Evolutionary conservation across 1,284 basidiomycete species (phyloP), one percentile per base, ranked within the genome.

Genomic region (Xerocomus tenax): DNA sequence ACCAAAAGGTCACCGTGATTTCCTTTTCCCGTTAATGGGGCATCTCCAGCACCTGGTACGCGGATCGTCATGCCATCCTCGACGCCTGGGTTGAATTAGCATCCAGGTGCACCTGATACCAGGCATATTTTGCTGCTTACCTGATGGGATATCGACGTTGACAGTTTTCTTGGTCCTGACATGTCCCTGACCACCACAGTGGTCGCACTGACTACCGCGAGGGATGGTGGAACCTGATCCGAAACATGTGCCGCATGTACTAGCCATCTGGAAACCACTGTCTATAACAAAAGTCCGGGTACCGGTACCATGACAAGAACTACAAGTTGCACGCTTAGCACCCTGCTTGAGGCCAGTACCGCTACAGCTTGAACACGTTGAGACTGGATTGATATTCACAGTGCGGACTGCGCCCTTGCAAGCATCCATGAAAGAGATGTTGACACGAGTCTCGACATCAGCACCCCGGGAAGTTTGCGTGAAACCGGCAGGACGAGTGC

Each of bases 31-130:
- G 80, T 75, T 19, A 95, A 69, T 19, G 96, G 87, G 29, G 84
- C 85, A 70, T 99, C 93, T 30, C 96, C 96, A 42, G 79, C 78
- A 36, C 82, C 82, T 10, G 88, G 81, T 45, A 98, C 74, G 54
- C 90, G 85, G 58, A 99, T 80, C 50, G 84, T 82, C 89, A 95
- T 96, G 25, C 96, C 96, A 66, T 98, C 93, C 68, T 99, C 96
- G 47, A 98, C 87, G 50, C 93, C 92, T 84, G 61, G 29, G 46
- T 48, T 18, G 25, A 47, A 42, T 64, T 21, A 61, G 44, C 25
- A 45, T 48, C 21, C 16, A 48, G 48, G 41, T 51, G 54, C 45
- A 56, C 55, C 49, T 57, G 39, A 54, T 41, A 10, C 15, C 0
- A 35, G 21, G 46, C 45, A 41, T 50, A 57, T 36, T 45, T 21